A percentile compares a stretch with the other conserved stretches of the same genome.
These are phyloP conservation scores for Beta lomatogona DNA, from an alignment of 179 eudicot species.

Conservation along the genomic window DNA sequence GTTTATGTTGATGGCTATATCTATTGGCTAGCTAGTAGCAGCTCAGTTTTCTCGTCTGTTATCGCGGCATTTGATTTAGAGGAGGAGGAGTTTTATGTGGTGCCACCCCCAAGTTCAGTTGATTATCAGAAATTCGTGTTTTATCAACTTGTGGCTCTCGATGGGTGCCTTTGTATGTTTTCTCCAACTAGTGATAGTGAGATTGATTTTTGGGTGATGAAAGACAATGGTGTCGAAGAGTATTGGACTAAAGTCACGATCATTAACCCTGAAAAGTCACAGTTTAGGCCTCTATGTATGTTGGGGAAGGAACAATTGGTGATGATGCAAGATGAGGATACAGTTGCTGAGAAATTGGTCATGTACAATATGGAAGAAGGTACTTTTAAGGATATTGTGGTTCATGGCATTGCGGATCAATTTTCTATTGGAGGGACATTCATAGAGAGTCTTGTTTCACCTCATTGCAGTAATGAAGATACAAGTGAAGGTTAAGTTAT, in stretches of 20 bases:
- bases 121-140: too few relatives aligned
- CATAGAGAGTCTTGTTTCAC: conserved; percentile 26
- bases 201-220: conserved; percentile 33
- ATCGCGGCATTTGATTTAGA: too few relatives aligned
- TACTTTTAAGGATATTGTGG: too few relatives aligned
- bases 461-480: neutral
- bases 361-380: too few relatives aligned
- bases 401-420: neutral
- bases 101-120: too few relatives aligned
- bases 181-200: too few relatives aligned
- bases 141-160: too few relatives aligned
- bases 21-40: too few relatives aligned
- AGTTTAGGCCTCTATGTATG: conserved; percentile 13
- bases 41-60: too few relatives aligned
- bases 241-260: conserved; percentile 23
- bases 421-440: conserved; percentile 14
- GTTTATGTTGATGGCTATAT: conserved; percentile 19
- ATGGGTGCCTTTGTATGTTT: too few relatives aligned
- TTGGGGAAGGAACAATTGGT: conserved; percentile 15
- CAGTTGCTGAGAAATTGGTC: neutral
- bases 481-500: too few relatives aligned
- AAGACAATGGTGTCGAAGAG: conserved; percentile 18
- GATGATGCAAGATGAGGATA: conserved; percentile 20
- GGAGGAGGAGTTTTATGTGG: too few relatives aligned
- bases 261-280: neutral